Base-by-base conservation (phyloP, 495 filamentous ascomycete species). In the Neurospora sp. region DNA sequence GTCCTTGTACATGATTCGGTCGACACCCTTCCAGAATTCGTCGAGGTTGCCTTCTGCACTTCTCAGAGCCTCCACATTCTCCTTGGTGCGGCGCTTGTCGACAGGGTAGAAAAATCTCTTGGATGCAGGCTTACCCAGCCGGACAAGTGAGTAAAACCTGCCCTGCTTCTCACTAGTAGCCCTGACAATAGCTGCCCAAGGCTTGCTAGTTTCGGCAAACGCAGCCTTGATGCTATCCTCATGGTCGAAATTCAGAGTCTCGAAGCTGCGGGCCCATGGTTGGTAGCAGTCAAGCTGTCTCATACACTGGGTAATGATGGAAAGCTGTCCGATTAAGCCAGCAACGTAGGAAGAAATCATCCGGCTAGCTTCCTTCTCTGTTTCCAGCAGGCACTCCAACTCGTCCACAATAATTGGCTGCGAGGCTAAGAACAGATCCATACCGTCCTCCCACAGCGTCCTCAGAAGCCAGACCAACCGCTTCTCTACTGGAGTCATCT, bases 31-130 rank as follows among this genome's bases (percentile, higher is more conserved):
- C 88, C 88, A 90, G 75, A 89, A 87, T 0, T 18, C 40, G 73
- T 89, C 87, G 6, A 89, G 79, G 72, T 83, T 81, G 0, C 70
- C 41, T 71, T 90, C 87, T 3, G 86, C 86, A 8, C 10, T 38
- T 6, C 77, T 69, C 66, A 77, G 12, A 1, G 75, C 70, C n/a
- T 83, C 79, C 0, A 82, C 78, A 48, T 79, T 88, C 59, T 83
- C 79, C 66, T 79, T 80, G 14, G 81, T 88, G 7, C 80, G 79
- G 20, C 80, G 82, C 74, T 87, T 88, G 14, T 85, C 82, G 6
- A 79, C 74, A 16, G 87, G 87, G 75, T 90, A 88, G 41, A 76
- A 40, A 71, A 87, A 88, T 46, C 73, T 83, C 3, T 71, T 68
- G 3, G 78, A 76, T 14, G 71, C 71, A 1, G 81, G 81, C 3